phyloP scores from a whole-genome alignment of 805 yeast genomes.

The Candida insectorum region DNA sequence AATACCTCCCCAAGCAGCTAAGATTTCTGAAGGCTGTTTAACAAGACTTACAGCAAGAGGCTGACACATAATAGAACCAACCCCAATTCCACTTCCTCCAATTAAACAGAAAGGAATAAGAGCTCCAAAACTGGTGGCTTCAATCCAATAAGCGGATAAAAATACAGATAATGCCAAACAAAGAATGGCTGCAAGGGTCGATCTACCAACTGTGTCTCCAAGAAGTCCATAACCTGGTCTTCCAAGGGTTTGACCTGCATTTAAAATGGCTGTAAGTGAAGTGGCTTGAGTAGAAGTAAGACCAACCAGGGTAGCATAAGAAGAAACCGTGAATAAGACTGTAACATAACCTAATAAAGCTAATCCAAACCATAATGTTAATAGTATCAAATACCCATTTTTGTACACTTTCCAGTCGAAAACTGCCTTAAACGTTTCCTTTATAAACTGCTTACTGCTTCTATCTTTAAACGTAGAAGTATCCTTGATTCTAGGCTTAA shows the following conservation, averaged over 20 bases:
- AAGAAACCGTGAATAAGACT: constrained; percentile 33
- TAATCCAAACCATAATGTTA: constrained; percentile 34
- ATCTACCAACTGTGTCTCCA: constrained; percentile 48
- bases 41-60: constrained; percentile 23
- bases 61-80: constrained; percentile 23
- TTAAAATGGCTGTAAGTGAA: constrained; percentile 31
- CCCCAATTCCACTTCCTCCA: constrained; percentile 30
- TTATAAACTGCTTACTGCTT: constrained; percentile 16
- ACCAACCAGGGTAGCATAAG: constrained; percentile 46
- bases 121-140: constrained; percentile 28
- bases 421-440: constrained; percentile 26
- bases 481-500: constrained; percentile 43
- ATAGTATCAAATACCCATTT: constrained; percentile 18
- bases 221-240: constrained; percentile 45
- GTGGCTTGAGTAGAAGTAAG: constrained; percentile 29
- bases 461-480: constrained; percentile 18
- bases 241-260: constrained; percentile 47
- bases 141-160: constrained; percentile 36
- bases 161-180: constrained; percentile 22
- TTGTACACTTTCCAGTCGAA: constrained; percentile 30
- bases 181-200: constrained; percentile 28
- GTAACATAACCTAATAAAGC: constrained; percentile 36
- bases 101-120: constrained; percentile 27
- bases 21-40: constrained; percentile 16
- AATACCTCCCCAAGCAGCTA: constrained; percentile 39